Evolutionary conservation across 768 basidiomycete genomes (phyloP), one percentile per base, ranked within the genome.

Genomic region (Amanita inopinata): DNA sequence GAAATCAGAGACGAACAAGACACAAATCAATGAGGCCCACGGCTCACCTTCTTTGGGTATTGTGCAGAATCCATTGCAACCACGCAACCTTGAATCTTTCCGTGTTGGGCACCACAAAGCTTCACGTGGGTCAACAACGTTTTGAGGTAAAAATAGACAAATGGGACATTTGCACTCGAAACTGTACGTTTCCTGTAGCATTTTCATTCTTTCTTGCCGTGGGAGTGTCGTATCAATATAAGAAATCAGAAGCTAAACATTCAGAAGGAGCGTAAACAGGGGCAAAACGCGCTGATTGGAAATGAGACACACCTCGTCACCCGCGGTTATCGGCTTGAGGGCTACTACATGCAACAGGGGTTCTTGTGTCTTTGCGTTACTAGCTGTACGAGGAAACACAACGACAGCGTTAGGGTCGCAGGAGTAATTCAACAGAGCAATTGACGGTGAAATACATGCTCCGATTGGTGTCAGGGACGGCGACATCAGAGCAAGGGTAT

Each of bases 191-290:
- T 83, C 78, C 33, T 62, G 52, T 14, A 97, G 67, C 1, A 72
- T 63, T 23, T 60, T 57, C 47, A 74, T 80, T 20, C 93, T 68
- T 14, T 67, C 56, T 0, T 52, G 45, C 7, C 60, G 62, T 0
- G 91, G 83, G 2, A 85, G 63, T 0, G 89, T 87, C 0, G 84
- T 77, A 56, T 97, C 94, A 33, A 96, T 70, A 50, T 97, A 97
- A 6, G 86, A 69, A 0, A 83, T 90, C 25, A 83, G 49, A 33
- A 98, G 68, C 91, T 92, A 42, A 4, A 32, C 27, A 8, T 18
- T 20, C 33, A 23, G 23, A 24, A 18, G 2, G 2, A 9, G 33
- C n/a, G n/a, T 12, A 32, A 15, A 11, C 9, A 18, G 17, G 5
- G 9, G 6, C 8, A 27, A 2, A n/a, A 38, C 9, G n/a, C 28